Conservation (phyloP, 1,284 basidiomycete species). For the Caloboletus inedulis region DNA sequence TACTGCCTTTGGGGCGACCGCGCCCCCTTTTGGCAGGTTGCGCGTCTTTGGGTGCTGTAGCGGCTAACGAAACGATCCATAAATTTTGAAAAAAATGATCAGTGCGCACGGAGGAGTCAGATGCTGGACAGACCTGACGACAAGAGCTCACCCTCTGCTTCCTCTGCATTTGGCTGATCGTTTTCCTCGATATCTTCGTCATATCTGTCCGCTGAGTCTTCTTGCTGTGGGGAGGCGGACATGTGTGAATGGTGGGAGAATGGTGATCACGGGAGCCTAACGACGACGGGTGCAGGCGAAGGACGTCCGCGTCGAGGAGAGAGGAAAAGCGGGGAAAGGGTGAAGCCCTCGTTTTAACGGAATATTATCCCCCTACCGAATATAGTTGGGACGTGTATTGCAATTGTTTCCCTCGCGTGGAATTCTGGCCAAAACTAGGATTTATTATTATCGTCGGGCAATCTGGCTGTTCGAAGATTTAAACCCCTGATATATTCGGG, state of each 20-base stretch:
- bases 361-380: conserved; percentile 58
- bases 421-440: conserved; percentile 50
- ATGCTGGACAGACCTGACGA: conserved; percentile 6
- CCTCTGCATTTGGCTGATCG: conserved; percentile 32
- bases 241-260: conserved; percentile 32
- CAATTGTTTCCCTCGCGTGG: conserved; percentile 54
- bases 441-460: conserved; percentile 59
- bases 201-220: conserved; percentile 40
- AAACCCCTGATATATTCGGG: conserved; percentile 56
- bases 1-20: conserved; percentile 77
- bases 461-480: conserved; percentile 45
- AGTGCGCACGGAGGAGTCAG: conserved; percentile 7
- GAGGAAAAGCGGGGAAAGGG: conserved; percentile 59
- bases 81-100: conserved; percentile 25
- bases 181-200: conserved; percentile 45
- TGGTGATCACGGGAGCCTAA: conserved; percentile 31
- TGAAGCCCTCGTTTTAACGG: conserved; percentile 70
- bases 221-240: conserved; percentile 44
- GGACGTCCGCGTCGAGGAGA: conserved; percentile 38
- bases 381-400: conserved; percentile 59
- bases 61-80: conserved; percentile 16
- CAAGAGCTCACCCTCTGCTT: conserved; percentile 34
- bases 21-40: conserved; percentile 61
- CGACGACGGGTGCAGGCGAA: conserved; percentile 17
- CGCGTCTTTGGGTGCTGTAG: conserved; percentile 31